These are phyloP conservation scores for Cornus florida DNA, from an alignment of 148 eudicot species.

Conservation along the genomic window DNA sequence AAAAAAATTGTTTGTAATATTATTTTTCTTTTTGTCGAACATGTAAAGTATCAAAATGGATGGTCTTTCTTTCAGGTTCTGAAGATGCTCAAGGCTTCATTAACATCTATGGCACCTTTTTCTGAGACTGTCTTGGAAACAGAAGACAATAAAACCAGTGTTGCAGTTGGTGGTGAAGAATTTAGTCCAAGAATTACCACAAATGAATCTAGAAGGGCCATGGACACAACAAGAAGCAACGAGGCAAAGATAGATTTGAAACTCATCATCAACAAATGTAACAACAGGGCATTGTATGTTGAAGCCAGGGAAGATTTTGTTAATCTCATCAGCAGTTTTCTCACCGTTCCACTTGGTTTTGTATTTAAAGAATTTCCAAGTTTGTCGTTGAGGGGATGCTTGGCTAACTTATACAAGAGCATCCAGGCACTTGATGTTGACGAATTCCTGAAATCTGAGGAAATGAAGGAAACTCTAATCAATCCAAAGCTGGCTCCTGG, in stretches of 20 bases:
- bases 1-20: not conserved
- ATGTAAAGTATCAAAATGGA: no score
- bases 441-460: not conserved
- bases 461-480: constrained; percentile 2
- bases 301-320: constrained; percentile 1
- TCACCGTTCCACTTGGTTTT: constrained; percentile 8
- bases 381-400: not conserved
- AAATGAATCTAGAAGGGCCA: not conserved
- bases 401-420: constrained; percentile 3
- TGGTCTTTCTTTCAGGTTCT: not conserved
- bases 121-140: not conserved
- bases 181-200: not conserved
- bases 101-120: not conserved
- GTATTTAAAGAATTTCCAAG: not conserved
- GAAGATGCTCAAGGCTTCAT: not conserved
- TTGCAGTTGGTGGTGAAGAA: no score
- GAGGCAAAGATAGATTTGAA: not conserved
- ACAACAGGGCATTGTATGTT: constrained; percentile 1
- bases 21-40: not conserved
- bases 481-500: constrained; percentile 7
- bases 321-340: constrained; percentile 4
- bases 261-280: not conserved
- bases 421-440: not conserved
- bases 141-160: no score
- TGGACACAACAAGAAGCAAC: not conserved